A percentile compares a stretch with the other conserved stretches of the same genome.
Evolutionary conservation across 1,139 yeast genomes (phyloP).

Genomic region (Kurtzmaniella natalensis): DNA sequence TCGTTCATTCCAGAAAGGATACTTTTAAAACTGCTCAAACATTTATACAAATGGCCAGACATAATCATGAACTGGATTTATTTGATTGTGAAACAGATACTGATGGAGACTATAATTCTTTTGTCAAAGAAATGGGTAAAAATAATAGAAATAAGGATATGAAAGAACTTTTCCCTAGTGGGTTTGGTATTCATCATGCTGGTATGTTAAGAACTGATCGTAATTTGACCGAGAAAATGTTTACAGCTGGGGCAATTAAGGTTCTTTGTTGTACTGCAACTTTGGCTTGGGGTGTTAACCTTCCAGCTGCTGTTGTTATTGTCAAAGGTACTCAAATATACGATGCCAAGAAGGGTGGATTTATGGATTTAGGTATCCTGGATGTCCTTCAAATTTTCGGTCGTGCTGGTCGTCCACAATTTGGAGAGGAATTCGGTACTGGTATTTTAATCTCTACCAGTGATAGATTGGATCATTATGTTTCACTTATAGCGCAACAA

Average conservation of each 20-base stretch:
- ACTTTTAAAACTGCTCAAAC: slow-evolving; percentile 79
- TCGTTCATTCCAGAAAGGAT: slow-evolving; percentile 93
- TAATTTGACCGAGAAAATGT: slow-evolving; percentile 84
- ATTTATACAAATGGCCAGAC: slow-evolving; percentile 66
- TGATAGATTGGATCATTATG: slow-evolving; percentile 81
- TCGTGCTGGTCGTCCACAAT: slow-evolving; percentile 99
- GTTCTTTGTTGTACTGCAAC: slow-evolving; percentile 97
- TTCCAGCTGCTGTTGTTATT: slow-evolving; percentile 97
- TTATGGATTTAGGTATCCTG: slow-evolving; percentile 86
- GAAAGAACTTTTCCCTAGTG: slow-evolving; percentile 72
- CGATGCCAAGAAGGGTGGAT: slow-evolving; percentile 93
- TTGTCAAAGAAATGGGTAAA: slow-evolving; percentile 57
- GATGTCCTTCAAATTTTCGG: slow-evolving; percentile 98
- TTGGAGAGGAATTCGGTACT: slow-evolving; percentile 76
- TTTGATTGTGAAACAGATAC: slow-evolving; percentile 59
- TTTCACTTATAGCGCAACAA: slow-evolving; percentile 84
- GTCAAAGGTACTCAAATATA: slow-evolving; percentile 96
- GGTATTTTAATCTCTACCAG: slow-evolving; percentile 85
- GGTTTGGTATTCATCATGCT: slow-evolving; percentile 96
- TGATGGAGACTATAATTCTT: slow-evolving; percentile 41
- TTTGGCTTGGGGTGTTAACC: slow-evolving; percentile 98
- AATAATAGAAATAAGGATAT: slow-evolving; percentile 77
- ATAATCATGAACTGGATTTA: slow-evolving; percentile 47
- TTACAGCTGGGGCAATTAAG: slow-evolving; percentile 77
- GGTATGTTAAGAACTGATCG: slow-evolving; percentile 94